Percentiles rank a stretch among this genome's conserved stretches.
Evolutionary conservation across 345 rosid species (phyloP).

Genomic region (Salix viminalis): DNA sequence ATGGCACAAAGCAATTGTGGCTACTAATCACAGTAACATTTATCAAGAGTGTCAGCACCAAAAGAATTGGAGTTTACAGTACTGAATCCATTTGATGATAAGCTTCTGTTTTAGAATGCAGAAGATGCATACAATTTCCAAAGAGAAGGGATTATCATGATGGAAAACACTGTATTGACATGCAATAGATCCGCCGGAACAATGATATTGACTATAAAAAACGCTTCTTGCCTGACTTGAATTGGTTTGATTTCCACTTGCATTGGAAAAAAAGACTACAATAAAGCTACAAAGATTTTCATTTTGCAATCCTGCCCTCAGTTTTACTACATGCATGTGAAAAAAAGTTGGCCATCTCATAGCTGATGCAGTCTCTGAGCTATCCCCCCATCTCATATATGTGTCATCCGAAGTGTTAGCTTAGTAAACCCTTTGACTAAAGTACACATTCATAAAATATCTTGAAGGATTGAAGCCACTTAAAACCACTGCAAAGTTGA

Average conservation of each 20-base stretch:
- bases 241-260: slow-evolving; percentile 12
- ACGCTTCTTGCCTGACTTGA: slow-evolving; percentile 11
- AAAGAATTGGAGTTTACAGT: neutral
- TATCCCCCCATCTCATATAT: slow-evolving; percentile 5
- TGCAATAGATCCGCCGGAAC: slow-evolving; percentile 16
- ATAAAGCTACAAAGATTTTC: slow-evolving; percentile 18
- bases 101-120: neutral
- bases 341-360: slow-evolving; percentile 13
- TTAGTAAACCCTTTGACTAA: slow-evolving; percentile 51
- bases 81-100: neutral
- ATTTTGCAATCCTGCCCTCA: slow-evolving; percentile 6
- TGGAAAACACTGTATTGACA: neutral
- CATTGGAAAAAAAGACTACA: slow-evolving; percentile 16
- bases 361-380: slow-evolving; percentile 16
- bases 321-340: slow-evolving; percentile 13
- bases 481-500: slow-evolving; percentile 65
- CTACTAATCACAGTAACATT: neutral
- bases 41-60: neutral
- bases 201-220: slow-evolving; percentile 18
- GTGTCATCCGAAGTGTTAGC: slow-evolving; percentile 19
- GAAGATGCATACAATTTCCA: neutral
- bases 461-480: slow-evolving; percentile 97
- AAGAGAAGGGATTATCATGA: neutral
- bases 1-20: neutral
- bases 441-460: slow-evolving; percentile 88